Conservation (phyloP, 1,284 basidiomycete species). For the Malassezia furfur region DNA sequence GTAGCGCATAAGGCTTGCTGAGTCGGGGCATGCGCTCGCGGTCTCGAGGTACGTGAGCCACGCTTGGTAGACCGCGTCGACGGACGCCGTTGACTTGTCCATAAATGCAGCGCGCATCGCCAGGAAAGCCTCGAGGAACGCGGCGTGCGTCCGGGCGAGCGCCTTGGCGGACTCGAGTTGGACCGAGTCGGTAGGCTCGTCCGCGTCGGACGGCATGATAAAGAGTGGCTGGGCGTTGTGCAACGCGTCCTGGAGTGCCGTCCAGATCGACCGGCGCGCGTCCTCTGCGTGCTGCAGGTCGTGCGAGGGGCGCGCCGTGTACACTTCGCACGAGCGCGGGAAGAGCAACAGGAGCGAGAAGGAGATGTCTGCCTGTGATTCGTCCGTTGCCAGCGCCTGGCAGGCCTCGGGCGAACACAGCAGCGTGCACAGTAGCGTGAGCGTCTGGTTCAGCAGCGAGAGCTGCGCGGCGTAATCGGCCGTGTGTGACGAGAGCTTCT, state of each 20-base stretch:
- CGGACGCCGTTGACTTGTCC: background rate
- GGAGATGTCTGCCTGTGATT: slow-evolving; percentile 4
- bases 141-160: background rate
- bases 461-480: background rate
- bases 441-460: slow-evolving; percentile 5
- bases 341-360: slow-evolving; percentile 7
- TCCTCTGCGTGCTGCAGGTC: background rate
- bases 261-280: slow-evolving; percentile 4
- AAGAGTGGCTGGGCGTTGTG: background rate
- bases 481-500: background rate
- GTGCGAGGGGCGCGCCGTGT: background rate
- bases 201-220: background rate
- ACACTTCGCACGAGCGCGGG: slow-evolving; percentile 13
- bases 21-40: background rate
- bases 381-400: background rate
- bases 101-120: slow-evolving; percentile 5
- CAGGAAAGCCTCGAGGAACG: slow-evolving; percentile 11
- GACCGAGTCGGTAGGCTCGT: slow-evolving; percentile 3
- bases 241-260: background rate
- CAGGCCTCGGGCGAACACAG: slow-evolving; percentile 8
- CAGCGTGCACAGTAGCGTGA: slow-evolving; percentile 10
- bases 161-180: background rate
- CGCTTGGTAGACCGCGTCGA: slow-evolving; percentile 4
- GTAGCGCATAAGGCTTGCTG: background rate
- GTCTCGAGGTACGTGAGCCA: slow-evolving; percentile 4